Percentiles rank a stretch among this genome's conserved stretches.
phyloP scores from a whole-genome alignment of 2,329 filamentous ascomycete genomes.

The Didymella pomorum region DNA sequence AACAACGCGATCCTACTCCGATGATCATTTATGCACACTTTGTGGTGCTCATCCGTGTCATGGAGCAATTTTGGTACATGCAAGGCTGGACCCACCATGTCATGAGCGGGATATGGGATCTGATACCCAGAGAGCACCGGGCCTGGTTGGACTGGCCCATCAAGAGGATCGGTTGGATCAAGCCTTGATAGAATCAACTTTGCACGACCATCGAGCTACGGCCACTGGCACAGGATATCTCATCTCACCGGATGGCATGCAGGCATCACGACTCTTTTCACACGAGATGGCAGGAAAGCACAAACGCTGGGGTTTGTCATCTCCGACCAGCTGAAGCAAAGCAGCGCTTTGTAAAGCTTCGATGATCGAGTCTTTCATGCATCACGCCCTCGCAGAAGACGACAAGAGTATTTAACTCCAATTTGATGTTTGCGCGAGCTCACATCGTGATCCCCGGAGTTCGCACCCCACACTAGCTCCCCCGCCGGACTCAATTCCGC shows the following conservation, averaged over 20 bases:
- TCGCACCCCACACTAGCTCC: not conserved
- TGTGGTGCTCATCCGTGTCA: constrained; percentile 34
- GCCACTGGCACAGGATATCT: too few relatives aligned
- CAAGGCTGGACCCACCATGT: constrained; percentile 43
- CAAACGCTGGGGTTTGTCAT: not conserved
- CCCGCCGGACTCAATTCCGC: not conserved
- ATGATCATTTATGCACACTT: constrained; percentile 42
- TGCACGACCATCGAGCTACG: too few relatives aligned
- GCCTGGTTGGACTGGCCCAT: constrained; percentile 38
- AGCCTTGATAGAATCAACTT: constrained; percentile 15
- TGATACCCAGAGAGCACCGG: constrained; percentile 30
- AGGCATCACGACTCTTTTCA: not conserved
- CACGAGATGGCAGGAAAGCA: not conserved
- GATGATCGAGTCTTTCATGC: not conserved
- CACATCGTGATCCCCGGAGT: not conserved
- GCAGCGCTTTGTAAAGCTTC: not conserved
- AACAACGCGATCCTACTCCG: constrained; percentile 30
- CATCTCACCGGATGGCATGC: not conserved
- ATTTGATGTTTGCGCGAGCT: too few relatives aligned
- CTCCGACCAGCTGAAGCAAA: not conserved
- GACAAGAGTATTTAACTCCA: not conserved
- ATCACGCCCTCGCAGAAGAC: not conserved
- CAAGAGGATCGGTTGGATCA: constrained; percentile 34
- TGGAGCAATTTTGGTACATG: constrained; percentile 45
- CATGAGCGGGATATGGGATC: constrained; percentile 35